Conservation (phyloP, 495 filamentous ascomycete species). For the Aspergillus hancockii region DNA sequence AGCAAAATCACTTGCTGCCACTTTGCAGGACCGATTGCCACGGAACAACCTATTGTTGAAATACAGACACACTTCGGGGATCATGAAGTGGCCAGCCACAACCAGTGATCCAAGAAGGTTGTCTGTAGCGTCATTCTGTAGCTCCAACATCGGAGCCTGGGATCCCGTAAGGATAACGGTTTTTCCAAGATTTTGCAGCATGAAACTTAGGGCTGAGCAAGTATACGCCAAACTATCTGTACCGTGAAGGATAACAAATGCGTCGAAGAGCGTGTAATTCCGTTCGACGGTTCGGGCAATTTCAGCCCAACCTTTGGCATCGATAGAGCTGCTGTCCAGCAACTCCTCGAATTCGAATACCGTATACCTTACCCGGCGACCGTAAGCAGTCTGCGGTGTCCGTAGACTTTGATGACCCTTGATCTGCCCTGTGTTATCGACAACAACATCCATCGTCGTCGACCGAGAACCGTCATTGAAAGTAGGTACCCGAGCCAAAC, state of each 20-base stretch:
- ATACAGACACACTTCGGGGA: constrained; percentile 94
- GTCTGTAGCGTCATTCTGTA: constrained; percentile 95
- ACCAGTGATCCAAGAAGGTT: constrained; percentile 91
- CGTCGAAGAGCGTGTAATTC: constrained; percentile 92
- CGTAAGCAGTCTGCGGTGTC: constrained; percentile 80
- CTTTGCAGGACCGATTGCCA: constrained; percentile 87
- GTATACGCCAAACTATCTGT: constrained; percentile 94
- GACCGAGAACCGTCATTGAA: constrained; percentile 85
- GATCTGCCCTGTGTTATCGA: constrained; percentile 44
- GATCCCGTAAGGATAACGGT: constrained; percentile 89
- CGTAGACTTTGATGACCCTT: constrained; percentile 61
- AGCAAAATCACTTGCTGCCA: constrained; percentile 80
- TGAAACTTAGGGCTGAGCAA: constrained; percentile 89
- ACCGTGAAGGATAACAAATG: constrained; percentile 94
- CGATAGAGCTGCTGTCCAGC: constrained; percentile 90
- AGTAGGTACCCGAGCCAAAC: constrained; percentile 77
- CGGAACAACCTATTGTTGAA: constrained; percentile 93
- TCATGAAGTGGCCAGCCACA: constrained; percentile 93
- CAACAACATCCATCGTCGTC: constrained; percentile 53
- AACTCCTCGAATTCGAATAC: constrained; percentile 85
- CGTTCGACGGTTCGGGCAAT: constrained; percentile 69
- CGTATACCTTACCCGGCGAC: constrained; percentile 79
- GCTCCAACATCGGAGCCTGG: constrained; percentile 87
- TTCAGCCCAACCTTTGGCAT: constrained; percentile 84
- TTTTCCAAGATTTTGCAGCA: constrained; percentile 90